Evolutionary conservation across 2,329 filamentous ascomycete species (phyloP).

Genomic region (Rhexocercosporidium sp.): DNA sequence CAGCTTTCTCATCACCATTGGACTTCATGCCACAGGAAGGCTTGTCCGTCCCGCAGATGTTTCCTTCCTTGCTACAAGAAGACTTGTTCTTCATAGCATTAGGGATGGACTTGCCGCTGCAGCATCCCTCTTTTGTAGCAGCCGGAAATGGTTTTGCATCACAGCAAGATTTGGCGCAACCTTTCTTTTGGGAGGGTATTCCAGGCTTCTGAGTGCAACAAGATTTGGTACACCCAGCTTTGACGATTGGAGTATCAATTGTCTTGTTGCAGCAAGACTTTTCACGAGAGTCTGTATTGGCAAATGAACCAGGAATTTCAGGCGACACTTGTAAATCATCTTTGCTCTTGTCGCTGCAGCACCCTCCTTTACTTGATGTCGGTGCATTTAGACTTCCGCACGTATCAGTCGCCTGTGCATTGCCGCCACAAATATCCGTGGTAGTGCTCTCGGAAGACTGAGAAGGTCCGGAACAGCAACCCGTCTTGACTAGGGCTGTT

Average conservation of each 20-base stretch:
- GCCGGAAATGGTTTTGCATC: neutral
- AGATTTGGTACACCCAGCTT: neutral
- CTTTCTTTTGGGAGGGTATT: neutral
- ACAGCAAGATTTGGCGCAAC: slow-evolving; percentile 1
- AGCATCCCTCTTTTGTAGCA: neutral
- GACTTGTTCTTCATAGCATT: neutral
- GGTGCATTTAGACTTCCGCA: neutral
- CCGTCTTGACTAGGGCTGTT: neutral
- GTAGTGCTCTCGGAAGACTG: too few species aligned
- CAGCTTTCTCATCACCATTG: neutral
- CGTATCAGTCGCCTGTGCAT: too few species aligned
- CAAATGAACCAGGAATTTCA: neutral
- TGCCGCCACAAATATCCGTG: neutral
- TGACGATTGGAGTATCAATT: neutral
- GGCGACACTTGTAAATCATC: neutral
- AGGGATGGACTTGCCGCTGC: neutral
- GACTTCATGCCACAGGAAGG: neutral
- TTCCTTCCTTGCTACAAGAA: neutral
- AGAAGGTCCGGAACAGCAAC: neutral
- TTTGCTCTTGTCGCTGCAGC: neutral
- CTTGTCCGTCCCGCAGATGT: neutral
- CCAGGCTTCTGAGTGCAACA: neutral
- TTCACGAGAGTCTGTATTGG: neutral
- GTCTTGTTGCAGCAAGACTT: neutral
- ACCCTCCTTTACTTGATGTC: neutral